These are phyloP conservation scores for Evansstolkia leycettana DNA, from an alignment of 495 filamentous ascomycete species.

Conservation along the genomic window DNA sequence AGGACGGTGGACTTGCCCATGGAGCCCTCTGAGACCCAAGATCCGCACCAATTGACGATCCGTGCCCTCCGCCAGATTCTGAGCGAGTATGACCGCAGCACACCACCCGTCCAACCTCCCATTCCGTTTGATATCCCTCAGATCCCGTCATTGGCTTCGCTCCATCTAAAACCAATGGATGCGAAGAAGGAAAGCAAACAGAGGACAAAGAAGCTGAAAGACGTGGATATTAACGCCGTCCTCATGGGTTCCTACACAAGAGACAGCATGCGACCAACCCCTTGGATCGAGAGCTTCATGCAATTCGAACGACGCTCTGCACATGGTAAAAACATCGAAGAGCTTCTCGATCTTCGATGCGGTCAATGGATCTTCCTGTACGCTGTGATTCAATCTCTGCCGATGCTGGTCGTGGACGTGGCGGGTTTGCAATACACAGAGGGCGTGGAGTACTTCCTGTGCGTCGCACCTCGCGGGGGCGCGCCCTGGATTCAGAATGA, in stretches of 20 bases:
- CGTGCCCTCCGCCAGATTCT: conserved; percentile 61
- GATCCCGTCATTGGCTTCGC: conserved; percentile 53
- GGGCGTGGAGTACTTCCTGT: conserved; percentile 94
- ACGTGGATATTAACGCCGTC: conserved; percentile 61
- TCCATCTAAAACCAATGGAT: conserved; percentile 48
- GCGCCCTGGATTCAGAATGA: conserved; percentile 75
- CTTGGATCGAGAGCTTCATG: conserved; percentile 70
- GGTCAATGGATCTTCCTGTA: conserved; percentile 96
- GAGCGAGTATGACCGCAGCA: conserved; percentile 75
- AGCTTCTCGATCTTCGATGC: conserved; percentile 63
- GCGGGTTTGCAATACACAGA: conserved; percentile 64
- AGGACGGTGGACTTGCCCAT: conserved; percentile 34
- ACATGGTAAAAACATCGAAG: conserved; percentile 54
- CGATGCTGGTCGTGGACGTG: conserved; percentile 81
- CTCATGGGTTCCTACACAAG: conserved; percentile 66
- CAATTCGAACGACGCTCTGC: conserved; percentile 71
- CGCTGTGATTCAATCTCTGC: conserved; percentile 77
- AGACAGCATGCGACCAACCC: conserved; percentile 47
- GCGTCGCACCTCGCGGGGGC: conserved; percentile 70
- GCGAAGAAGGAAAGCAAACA: conserved; percentile 58
- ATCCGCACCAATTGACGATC: conserved; percentile 30
- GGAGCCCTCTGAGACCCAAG: conserved; percentile 20
- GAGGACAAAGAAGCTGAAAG: conserved; percentile 55
- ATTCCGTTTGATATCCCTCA: conserved; percentile 85
- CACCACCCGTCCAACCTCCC: conserved; percentile 78